Evolutionary conservation across 2,329 filamentous ascomycete species (phyloP), one percentile per base, ranked within the genome.

Genomic region (Alternaria longipes): DNA sequence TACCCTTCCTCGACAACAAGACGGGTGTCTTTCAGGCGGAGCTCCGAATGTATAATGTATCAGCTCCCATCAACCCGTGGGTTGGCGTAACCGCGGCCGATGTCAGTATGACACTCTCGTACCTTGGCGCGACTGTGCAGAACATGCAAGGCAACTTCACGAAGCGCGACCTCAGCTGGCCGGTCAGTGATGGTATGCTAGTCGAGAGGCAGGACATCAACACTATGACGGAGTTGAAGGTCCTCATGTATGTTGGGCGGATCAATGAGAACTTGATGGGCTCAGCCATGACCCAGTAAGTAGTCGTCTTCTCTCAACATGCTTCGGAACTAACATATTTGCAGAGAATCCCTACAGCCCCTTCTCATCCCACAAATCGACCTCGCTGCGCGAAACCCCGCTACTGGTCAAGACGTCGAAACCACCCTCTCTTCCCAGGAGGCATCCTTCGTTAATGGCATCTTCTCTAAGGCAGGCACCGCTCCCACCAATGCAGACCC

Each of bases 11-110:
- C 59, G 86, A 94, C 79, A 87, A 86, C 68, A 78, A 78, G 5
- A 89, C 86, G 0, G 91, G 91, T 30, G 81, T 88, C 16, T 95
- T 95, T 75, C 86, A 91, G 78, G 91, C 91, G 30, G 92, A 95
- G 74, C 78, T 95, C 52, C 85, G 91, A 55, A 81, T 95, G 61
- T 95, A 89, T 80, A 88, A 90, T 76, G 80, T 94, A 47, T 88
- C 87, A 6, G 78, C 84, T 0, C 84, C 91, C 0, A 83, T 77
- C 11, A 77, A 79, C 20, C 79, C 80, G 16, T 86, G 85, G 80
- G 67, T 68, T 18, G 78, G 79, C 14, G 71, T 84, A 22, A 70
- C 70, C 11, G 74, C 76, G 9, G 71, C 71, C 28, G 78, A 80
- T 57, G 77, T 82, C 50, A 79, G 74, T 62, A 77, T 83, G 70